A percentile compares a stretch with the other conserved stretches of the same genome.
phyloP scores from a whole-genome alignment of 805 yeast species.

The Pichia eremophila region DNA sequence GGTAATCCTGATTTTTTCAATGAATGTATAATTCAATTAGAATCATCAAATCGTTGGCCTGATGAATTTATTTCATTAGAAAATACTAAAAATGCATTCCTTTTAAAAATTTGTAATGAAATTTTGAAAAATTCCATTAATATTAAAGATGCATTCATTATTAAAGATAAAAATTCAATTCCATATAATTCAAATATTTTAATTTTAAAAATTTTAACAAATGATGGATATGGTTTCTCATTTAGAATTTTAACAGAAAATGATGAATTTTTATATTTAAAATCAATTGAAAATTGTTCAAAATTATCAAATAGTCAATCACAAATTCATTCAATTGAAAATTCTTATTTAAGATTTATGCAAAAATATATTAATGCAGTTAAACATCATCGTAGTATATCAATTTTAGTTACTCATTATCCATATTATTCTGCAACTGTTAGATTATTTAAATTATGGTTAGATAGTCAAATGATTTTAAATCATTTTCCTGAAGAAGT shows the following conservation, averaged over 20 bases:
- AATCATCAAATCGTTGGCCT: constrained; percentile 91
- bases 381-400: constrained; percentile 74
- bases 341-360: constrained; percentile 53
- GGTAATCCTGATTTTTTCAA: constrained; percentile 72
- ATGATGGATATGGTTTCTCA: constrained; percentile 84
- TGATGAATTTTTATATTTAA: constrained; percentile 64
- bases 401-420: constrained; percentile 59
- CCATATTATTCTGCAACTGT: constrained; percentile 72
- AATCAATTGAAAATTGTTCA: constrained; percentile 56
- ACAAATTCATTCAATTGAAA: constrained; percentile 47
- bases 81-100: constrained; percentile 82
- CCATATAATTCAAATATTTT: constrained; percentile 57
- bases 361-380: constrained; percentile 57
- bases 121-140: constrained; percentile 28
- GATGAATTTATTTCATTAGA: constrained; percentile 80
- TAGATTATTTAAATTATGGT: constrained; percentile 82
- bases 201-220: constrained; percentile 59
- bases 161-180: constrained; percentile 52
- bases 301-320: constrained; percentile 35
- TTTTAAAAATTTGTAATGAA: constrained; percentile 54
- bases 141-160: constrained; percentile 45
- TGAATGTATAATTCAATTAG: constrained; percentile 78
- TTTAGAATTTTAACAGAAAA: constrained; percentile 72
- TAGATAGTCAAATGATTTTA: constrained; percentile 69
- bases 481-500: constrained; percentile 69